A percentile compares a stretch with the other conserved stretches of the same genome.
Conservation (phyloP, 768 basidiomycete genomes). For the Wakefieldia striispora region DNA sequence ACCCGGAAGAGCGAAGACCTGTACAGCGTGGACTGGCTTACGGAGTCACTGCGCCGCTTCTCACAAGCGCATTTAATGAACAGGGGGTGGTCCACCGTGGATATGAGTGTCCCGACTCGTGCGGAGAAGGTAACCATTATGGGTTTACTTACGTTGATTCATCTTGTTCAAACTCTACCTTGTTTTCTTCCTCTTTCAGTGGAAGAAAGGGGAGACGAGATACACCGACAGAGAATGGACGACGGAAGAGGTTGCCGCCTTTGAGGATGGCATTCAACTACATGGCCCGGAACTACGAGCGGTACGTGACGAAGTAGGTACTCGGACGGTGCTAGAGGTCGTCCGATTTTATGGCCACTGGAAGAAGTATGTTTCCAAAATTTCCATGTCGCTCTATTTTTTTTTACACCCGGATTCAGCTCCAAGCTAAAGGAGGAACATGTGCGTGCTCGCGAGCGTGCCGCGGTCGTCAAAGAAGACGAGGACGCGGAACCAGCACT, state of each 20-base stretch:
- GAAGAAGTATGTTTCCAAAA: constrained; percentile 61
- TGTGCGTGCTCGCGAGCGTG: constrained; percentile 42
- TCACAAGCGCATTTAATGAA: constrained; percentile 64
- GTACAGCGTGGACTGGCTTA: constrained; percentile 76
- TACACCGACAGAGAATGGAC: constrained; percentile 74
- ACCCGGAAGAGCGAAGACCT: constrained; percentile 51
- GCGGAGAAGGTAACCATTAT: constrained; percentile 56
- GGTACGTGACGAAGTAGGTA: constrained; percentile 70
- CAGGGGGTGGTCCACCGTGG: constrained; percentile 57
- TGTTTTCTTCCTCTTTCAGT: constrained; percentile 42
- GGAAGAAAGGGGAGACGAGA: constrained; percentile 66
- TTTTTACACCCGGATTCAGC: constrained; percentile 35
- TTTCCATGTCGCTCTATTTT: constrained; percentile 5
- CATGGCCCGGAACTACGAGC: constrained; percentile 80
- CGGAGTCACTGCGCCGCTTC: constrained; percentile 69
- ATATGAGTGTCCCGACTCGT: constrained; percentile 56
- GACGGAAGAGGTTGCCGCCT: constrained; percentile 64
- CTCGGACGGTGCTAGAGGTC: constrained; percentile 69
- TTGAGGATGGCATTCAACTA: constrained; percentile 71
- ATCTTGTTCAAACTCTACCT: constrained; percentile 8
- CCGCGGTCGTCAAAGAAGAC: constrained; percentile 29
- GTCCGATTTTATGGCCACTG: constrained; percentile 84
- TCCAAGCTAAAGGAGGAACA: constrained; percentile 70
- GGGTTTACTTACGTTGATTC: constrained; percentile 8
- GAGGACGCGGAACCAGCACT: constrained; percentile 30